A percentile compares a stretch with the other conserved stretches of the same genome.
phyloP scores from a whole-genome alignment of 192 early-diverging fungal species.

The Linnemannia elongata region DNA sequence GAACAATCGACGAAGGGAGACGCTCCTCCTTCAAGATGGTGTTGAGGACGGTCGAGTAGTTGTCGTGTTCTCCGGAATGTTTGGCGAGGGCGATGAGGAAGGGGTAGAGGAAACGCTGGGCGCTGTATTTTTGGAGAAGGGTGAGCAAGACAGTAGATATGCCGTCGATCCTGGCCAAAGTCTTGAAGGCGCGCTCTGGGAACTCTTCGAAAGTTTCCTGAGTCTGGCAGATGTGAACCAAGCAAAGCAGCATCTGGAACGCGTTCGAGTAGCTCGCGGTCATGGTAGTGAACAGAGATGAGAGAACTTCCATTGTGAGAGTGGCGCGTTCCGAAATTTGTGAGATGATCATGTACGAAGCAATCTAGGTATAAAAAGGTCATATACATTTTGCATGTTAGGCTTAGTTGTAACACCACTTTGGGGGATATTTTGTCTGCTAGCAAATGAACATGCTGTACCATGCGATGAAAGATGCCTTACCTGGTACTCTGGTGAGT shows the following conservation, averaged over 20 bases:
- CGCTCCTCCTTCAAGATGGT: slow-evolving; percentile 46
- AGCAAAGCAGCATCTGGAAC: slow-evolving; percentile 58
- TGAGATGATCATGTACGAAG: slow-evolving; percentile 77
- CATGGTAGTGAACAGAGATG: slow-evolving; percentile 61
- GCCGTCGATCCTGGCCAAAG: slow-evolving; percentile 34
- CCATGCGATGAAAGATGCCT: background rate
- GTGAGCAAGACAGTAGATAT: slow-evolving; percentile 42
- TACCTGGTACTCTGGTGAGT: slow-evolving; percentile 63
- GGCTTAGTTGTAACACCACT: background rate
- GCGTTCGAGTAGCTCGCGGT: slow-evolving; percentile 41
- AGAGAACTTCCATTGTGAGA: slow-evolving; percentile 61
- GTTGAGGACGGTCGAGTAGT: slow-evolving; percentile 47
- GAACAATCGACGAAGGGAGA: slow-evolving; percentile 52
- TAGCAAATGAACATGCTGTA: too few relatives aligned
- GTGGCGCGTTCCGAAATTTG: slow-evolving; percentile 68
- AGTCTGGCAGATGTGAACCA: slow-evolving; percentile 68
- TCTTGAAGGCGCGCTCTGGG: slow-evolving; percentile 45
- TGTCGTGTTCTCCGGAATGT: slow-evolving; percentile 31
- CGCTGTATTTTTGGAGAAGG: slow-evolving; percentile 57
- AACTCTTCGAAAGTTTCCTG: slow-evolving; percentile 61
- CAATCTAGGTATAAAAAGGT: slow-evolving; percentile 34
- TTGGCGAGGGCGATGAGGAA: slow-evolving; percentile 55
- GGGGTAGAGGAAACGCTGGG: slow-evolving; percentile 59
- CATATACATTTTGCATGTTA: background rate
- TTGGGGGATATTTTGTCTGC: background rate